Evolutionary conservation across 2,329 filamentous ascomycete species (phyloP).

Genomic region (Diaporthe helianthi): DNA sequence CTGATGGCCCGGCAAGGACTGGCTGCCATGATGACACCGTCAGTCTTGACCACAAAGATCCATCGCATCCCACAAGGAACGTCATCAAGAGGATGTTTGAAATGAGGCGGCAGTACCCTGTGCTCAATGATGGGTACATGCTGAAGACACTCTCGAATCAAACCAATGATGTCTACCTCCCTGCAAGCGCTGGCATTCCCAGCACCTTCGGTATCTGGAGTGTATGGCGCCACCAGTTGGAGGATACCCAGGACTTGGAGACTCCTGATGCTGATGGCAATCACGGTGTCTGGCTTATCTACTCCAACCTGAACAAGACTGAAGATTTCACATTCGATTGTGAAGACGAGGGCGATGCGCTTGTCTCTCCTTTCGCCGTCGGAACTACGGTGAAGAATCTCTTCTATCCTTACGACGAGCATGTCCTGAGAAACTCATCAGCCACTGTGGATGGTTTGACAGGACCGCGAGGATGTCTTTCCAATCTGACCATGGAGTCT

Average conservation of each 20-base stretch:
- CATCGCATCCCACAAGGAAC: conserved; percentile 65
- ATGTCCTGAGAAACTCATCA: conserved; percentile 55
- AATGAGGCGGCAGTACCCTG: conserved; percentile 60
- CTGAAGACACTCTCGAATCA: conserved; percentile 62
- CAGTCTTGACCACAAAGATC: conserved; percentile 66
- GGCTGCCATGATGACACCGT: conserved; percentile 63
- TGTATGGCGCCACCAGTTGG: conserved; percentile 57
- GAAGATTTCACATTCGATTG: conserved; percentile 66
- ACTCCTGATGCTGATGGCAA: conserved; percentile 43
- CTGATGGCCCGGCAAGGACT: conserved; percentile 55
- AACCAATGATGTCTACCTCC: conserved; percentile 43
- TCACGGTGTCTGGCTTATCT: conserved; percentile 56
- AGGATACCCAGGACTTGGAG: conserved; percentile 57
- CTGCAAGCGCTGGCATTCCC: conserved; percentile 47
- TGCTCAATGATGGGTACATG: conserved; percentile 65
- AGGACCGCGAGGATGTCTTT: conserved; percentile 61
- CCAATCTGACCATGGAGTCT: conserved; percentile 56
- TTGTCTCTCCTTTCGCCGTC: conserved; percentile 63
- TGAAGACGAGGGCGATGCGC: conserved; percentile 49
- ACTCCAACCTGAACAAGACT: conserved; percentile 55
- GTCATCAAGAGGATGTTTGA: conserved; percentile 68
- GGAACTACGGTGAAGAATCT: conserved; percentile 66
- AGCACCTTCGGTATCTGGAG: conserved; percentile 62
- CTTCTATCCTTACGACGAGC: conserved; percentile 67
- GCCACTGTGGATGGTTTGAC: conserved; percentile 53